Percentiles rank a stretch among this genome's conserved stretches.
Evolutionary conservation across 2,329 filamentous ascomycete species (phyloP).

Genomic region (Calonectria fujianensis): DNA sequence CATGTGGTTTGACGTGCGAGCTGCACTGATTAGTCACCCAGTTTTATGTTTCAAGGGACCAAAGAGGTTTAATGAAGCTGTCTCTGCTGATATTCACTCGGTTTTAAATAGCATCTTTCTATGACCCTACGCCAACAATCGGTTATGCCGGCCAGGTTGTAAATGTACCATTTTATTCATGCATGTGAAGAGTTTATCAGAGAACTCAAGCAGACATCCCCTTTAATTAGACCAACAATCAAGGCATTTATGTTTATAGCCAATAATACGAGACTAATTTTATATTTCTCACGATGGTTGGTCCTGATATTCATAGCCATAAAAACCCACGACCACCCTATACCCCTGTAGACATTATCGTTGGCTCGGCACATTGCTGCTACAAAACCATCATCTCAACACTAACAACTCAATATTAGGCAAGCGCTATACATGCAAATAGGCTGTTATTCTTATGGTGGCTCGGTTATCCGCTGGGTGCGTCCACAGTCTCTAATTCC

Average conservation of each 20-base stretch:
- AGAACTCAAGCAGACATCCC: too few species aligned
- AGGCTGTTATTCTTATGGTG: not conserved
- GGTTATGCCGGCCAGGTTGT: too few species aligned
- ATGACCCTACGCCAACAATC: too few species aligned
- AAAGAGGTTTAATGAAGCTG: not conserved
- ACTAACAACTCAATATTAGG: fast-evolving
- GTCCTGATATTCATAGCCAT: not conserved
- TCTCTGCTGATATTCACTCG: not conserved
- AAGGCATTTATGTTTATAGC: too few species aligned
- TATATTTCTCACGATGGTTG: not conserved
- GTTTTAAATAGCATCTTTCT: not conserved
- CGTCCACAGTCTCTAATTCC: not conserved
- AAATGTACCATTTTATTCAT: too few species aligned
- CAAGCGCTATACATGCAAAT: not conserved
- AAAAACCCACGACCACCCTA: not conserved
- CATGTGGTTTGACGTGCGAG: not conserved
- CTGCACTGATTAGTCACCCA: not conserved
- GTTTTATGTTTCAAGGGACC: not conserved
- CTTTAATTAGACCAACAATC: too few species aligned
- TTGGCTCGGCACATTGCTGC: not conserved
- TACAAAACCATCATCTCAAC: not conserved
- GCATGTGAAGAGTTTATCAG: too few species aligned
- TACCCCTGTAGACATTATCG: not conserved
- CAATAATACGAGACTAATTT: not conserved
- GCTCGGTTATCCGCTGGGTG: not conserved